Evolutionary conservation across 371 early-diverging fungal species (phyloP).

Genomic region (Rhizopus arrhizus): DNA sequence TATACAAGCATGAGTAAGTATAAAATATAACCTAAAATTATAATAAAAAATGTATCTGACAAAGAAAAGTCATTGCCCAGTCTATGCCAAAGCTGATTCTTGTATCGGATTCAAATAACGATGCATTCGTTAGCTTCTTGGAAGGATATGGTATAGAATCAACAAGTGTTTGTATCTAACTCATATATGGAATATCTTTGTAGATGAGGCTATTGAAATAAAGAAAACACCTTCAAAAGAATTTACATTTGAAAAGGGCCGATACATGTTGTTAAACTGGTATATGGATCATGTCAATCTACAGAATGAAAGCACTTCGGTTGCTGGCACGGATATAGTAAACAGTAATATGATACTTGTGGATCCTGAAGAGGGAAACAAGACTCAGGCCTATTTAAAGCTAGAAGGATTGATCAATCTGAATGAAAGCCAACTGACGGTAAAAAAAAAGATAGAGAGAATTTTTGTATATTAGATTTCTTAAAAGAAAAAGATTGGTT

Average conservation of each 20-base stretch:
- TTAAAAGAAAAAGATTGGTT: conserved; percentile 52
- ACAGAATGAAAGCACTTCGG: conserved; percentile 5
- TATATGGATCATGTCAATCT: conserved; percentile 11
- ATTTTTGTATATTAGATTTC: too few species aligned
- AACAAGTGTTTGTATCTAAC: background rate
- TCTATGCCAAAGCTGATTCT: conserved; percentile 5
- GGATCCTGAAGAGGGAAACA: conserved; percentile 38
- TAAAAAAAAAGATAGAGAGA: conserved; percentile 2
- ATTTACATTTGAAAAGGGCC: conserved; percentile 56
- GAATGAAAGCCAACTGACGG: conserved; percentile 38
- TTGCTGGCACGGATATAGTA: background rate
- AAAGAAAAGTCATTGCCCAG: conserved; percentile 13
- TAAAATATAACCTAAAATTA: background rate
- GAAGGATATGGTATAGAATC: conserved; percentile 8
- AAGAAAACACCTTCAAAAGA: conserved; percentile 54
- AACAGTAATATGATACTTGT: conserved; percentile 9
- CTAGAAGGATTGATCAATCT: conserved; percentile 59
- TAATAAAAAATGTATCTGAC: background rate
- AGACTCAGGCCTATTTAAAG: conserved; percentile 48
- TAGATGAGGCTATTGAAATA: conserved; percentile 30
- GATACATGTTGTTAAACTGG: conserved; percentile 35
- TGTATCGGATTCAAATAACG: conserved; percentile 8
- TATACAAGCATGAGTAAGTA: conserved; percentile 43
- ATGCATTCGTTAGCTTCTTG: background rate
- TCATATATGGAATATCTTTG: background rate